A percentile compares a stretch with the other conserved stretches of the same genome.
These are phyloP conservation scores for Cicer cuneatum DNA, from an alignment of 306 rosid species.

Conservation along the genomic window DNA sequence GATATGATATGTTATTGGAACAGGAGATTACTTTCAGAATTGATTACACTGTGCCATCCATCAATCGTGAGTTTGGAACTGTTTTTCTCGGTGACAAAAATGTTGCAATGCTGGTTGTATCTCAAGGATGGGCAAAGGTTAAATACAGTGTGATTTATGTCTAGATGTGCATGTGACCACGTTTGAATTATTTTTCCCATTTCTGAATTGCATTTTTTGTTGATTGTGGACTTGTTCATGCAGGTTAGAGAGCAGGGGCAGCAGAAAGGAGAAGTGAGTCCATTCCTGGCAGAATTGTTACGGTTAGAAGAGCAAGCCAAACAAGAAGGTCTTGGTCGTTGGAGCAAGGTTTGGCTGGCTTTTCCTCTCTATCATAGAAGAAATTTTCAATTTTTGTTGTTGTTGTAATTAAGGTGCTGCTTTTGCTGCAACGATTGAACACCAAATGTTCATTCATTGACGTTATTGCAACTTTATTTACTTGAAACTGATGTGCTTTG, in stretches of 20 bases:
- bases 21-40: slow-evolving; percentile 91
- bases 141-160: slow-evolving; percentile 17
- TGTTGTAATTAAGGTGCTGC: slow-evolving; percentile 13
- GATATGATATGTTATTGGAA: slow-evolving; percentile 36
- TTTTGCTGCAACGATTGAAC: slow-evolving; percentile 1
- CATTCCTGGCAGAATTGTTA: slow-evolving; percentile 75
- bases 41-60: slow-evolving; percentile 84
- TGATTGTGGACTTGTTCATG: slow-evolving; percentile 40
- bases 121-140: slow-evolving; percentile 98
- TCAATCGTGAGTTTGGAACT: slow-evolving; percentile 87
- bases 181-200: not conserved
- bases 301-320: slow-evolving; percentile 88
- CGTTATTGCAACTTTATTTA: slow-evolving; percentile 29
- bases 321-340: slow-evolving; percentile 89
- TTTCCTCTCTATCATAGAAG: slow-evolving; percentile 7
- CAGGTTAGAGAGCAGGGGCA: slow-evolving; percentile 94
- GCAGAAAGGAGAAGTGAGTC: slow-evolving; percentile 91
- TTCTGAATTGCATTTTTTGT: slow-evolving; percentile 22
- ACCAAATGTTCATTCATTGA: not conserved
- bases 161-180: not conserved
- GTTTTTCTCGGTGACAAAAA: slow-evolving; percentile 85
- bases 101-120: slow-evolving; percentile 77
- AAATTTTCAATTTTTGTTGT: not conserved
- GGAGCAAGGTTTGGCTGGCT: slow-evolving; percentile 78
- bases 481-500: slow-evolving; percentile 23